Evolutionary conservation across 345 rosid species (phyloP).

Genomic region (Salix caprea): DNA sequence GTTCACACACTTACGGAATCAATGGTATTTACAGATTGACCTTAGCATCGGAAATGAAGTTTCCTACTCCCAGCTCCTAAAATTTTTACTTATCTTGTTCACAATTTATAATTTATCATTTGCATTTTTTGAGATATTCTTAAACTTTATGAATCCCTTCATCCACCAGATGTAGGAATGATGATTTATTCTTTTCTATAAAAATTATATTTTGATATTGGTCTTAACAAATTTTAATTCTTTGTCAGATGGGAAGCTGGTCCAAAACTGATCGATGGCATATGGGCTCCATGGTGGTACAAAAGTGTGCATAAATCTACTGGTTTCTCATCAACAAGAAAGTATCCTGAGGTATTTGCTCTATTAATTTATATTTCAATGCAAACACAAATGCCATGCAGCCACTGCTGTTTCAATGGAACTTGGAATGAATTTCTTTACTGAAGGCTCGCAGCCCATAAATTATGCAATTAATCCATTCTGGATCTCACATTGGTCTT

Average conservation of each 20-base stretch:
- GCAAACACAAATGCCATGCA: not conserved
- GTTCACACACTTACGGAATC: too few species aligned
- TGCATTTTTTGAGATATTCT: not conserved
- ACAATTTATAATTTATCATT: too few species aligned
- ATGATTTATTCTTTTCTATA: not conserved
- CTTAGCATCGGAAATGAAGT: too few species aligned
- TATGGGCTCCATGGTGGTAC: slow-evolving; percentile 94
- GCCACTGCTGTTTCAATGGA: slow-evolving; percentile 9
- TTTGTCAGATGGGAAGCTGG: slow-evolving; percentile 82
- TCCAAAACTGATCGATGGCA: slow-evolving; percentile 75
- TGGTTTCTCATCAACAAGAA: slow-evolving; percentile 44
- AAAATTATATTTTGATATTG: not conserved
- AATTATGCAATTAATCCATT: too few species aligned
- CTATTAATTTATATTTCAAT: slow-evolving; percentile 8
- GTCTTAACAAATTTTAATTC: slow-evolving; percentile 9
- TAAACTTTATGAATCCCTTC: not conserved
- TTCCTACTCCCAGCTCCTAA: too few species aligned
- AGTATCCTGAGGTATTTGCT: slow-evolving; percentile 50
- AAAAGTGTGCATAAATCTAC: slow-evolving; percentile 59
- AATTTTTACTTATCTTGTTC: too few species aligned
- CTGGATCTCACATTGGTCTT: not conserved
- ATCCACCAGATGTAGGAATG: too few species aligned
- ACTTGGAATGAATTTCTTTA: not conserved
- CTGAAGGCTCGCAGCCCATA: not conserved
- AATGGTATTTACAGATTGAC: too few species aligned